Evolutionary conservation across 257 asterid genomes (phyloP), one percentile per base, ranked within the genome.

Genomic region (Fraxinus quadrangulata): DNA sequence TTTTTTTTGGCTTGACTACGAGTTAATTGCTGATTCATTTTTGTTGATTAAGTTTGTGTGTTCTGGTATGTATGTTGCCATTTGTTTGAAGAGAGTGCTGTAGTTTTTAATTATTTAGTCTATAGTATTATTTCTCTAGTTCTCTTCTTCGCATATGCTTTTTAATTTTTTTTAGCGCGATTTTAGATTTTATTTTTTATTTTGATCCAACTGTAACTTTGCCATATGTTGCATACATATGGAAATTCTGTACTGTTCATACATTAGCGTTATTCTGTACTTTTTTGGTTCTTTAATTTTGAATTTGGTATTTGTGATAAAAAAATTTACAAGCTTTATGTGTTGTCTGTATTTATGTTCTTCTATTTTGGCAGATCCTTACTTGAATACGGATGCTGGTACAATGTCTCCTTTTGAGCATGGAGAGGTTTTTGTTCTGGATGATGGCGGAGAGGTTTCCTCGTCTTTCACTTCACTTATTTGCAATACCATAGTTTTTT

Each of bases 331-430:
- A 63, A 14, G 61, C 34, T 23, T 28, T 45, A 4, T 4, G 34
- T 78, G 19, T 56, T 81, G 78, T 42, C 70, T 47, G 8, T 47
- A 30, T 33, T 26, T 31, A 36, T 72, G 54, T 75, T 33, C 68
- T 81, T 83, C 36, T 37, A 16, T 78, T 12, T 24, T 76, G 37
- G 83, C 92, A 95, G 98, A 95, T 88, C 99, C 99, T 6, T 95
- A 95, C 85, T 85, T 95, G 80, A 95, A 95, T 66, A 90, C 90
- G 2, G 99, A 95, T 87, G 99, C 99, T 61, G 99, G 99, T 66
- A 93, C 99, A 12, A 95, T 95, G 99, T 95, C 99, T 74, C 99
- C 99, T 4, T 95, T 95, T 75, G 99, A 95, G 87, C 99, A 95
- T 40, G 99, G 99, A 21, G 99, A 95, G 87, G 99, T 95, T 83